These are phyloP conservation scores for Leccinum ochraceum DNA, from an alignment of 768 basidiomycete species.

Conservation along the genomic window DNA sequence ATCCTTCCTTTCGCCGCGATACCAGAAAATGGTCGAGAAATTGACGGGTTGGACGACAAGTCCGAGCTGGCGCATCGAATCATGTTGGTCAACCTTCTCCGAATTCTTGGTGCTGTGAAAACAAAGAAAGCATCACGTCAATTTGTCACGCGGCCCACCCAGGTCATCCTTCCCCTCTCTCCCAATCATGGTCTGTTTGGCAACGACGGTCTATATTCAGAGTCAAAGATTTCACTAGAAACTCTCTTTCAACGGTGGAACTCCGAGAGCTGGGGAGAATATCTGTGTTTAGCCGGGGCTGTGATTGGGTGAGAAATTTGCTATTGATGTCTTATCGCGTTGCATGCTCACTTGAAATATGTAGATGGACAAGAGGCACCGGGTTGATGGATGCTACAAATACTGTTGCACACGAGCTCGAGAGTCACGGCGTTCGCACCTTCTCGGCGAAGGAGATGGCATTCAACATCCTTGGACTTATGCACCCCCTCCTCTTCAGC, in stretches of 20 bases:
- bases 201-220: conserved; percentile 96
- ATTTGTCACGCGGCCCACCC: conserved; percentile 96
- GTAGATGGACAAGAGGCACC: conserved; percentile 96
- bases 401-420: conserved; percentile 91
- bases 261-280: conserved; percentile 99
- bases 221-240: conserved; percentile 97
- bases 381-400: conserved; percentile 96
- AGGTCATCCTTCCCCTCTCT: conserved; percentile 96
- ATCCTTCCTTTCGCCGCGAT: conserved; percentile 98
- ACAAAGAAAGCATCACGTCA: conserved; percentile 96
- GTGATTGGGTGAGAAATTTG: conserved; percentile 81
- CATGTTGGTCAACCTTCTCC: conserved; percentile 97
- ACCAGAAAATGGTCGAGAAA: conserved; percentile 98
- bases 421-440: conserved; percentile 90
- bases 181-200: conserved; percentile 99
- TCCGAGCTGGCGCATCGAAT: conserved; percentile 98
- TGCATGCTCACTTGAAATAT: conserved; percentile 9
- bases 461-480: conserved; percentile 98
- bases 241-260: conserved; percentile 98
- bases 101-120: conserved; percentile 96
- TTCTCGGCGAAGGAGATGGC: conserved; percentile 99
- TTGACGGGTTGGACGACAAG: conserved; percentile 94
- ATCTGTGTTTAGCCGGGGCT: conserved; percentile 95
- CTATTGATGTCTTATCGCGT: conserved; percentile 11
- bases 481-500: conserved; percentile 99